Base-by-base conservation (phyloP, 176 grass and related monocot genomes). In the Carex cristatella region DNA sequence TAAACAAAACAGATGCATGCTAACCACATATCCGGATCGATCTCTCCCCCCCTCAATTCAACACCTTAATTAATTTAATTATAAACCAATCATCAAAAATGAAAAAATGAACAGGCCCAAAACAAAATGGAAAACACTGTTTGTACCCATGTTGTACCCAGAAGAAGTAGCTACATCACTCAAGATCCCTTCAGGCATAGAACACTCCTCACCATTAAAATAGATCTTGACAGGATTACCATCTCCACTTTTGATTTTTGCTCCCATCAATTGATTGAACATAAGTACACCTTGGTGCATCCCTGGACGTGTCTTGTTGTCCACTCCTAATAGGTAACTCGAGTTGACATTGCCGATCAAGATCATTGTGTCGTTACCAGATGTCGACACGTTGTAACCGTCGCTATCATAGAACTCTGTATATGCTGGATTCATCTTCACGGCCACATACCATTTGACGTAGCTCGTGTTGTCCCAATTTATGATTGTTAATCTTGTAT, bases 171-270 rank as follows among this genome's bases (percentile, higher is more conserved):
- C 10, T 13, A 10, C 67, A 33, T 82, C 80, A n/a, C 19, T 58
- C 27, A 92, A 90, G 19, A 97, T 88, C 59, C 73, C 79, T 16
- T 82, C 79, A 0, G 94, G 94, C 90, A 97, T 90, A 28, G 88
- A 83, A 64, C 94, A 97, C 85, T 97, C 92, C 61, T 92, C 85
- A 30, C 94, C 94, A 61, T 97, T 97, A 83, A 97, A 97, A 68
- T 92, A 88, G 14, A 97, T 30, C 87, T 91, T 97, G 1, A 90
- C 66, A 18, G 92, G 94, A 89, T 88, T 92, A n/a, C 94, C 94
- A 31, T 90, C 94, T 1, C 90, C 92, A 2, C 49, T 65, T 3
- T 88, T 23, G 12, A 92, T 62, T 61, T 94, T 83, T 83, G 94
- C 90, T 10, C 58, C 79, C 0, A 9, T 79, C 63, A 84, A 87